Evolutionary conservation across 768 basidiomycete genomes (phyloP).

Genomic region (Cantharellus anzutake): DNA sequence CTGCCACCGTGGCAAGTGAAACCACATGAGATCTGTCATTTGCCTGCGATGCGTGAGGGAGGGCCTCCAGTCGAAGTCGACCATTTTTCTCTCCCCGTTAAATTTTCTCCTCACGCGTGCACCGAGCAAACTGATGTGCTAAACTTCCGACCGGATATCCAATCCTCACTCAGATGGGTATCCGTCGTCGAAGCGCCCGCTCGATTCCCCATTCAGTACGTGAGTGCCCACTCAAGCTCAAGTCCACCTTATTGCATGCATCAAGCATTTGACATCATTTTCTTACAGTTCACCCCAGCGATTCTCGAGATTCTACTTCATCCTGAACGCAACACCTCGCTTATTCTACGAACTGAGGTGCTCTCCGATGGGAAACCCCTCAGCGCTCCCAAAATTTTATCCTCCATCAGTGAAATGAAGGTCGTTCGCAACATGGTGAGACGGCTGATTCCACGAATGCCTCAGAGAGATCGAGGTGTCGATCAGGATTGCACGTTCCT

Average conservation of each 20-base stretch:
- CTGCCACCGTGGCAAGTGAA: no score
- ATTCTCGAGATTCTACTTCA: constrained; percentile 60
- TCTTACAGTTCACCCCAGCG: constrained; percentile 47
- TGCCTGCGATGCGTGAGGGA: no score
- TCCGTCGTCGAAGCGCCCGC: neutral
- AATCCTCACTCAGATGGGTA: neutral
- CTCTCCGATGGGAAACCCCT: constrained; percentile 20
- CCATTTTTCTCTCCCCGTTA: no score
- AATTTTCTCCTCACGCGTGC: no score
- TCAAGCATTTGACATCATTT: no score
- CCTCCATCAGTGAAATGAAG: constrained; percentile 10
- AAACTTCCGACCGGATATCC: no score
- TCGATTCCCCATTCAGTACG: neutral
- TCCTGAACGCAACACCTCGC: constrained; percentile 83
- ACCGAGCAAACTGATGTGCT: no score
- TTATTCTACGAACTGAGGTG: constrained; percentile 72
- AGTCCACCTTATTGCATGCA: no score
- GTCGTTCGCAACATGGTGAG: constrained; percentile 40
- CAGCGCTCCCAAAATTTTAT: neutral
- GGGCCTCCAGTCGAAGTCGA: no score
- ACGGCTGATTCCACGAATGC: constrained; percentile 56
- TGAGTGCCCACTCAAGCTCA: neutral
- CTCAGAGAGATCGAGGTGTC: constrained; percentile 49
- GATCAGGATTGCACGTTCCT: constrained; percentile 67
- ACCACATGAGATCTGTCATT: no score